Conservation (phyloP, 352 stramenopile genomes). For the Phytophthora aleatoria region DNA sequence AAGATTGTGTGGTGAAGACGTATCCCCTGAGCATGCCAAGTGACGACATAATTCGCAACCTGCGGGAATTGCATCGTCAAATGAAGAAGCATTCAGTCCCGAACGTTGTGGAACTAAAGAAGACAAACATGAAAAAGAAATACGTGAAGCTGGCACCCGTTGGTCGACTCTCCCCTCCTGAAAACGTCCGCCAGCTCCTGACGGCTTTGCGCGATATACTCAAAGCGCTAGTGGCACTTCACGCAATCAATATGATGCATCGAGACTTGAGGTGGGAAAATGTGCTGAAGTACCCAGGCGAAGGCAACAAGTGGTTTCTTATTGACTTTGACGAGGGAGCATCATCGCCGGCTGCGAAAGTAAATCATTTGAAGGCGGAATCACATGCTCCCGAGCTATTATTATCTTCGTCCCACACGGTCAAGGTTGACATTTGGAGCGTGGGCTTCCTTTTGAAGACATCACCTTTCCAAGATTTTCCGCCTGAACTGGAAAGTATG, state of each 20-base stretch:
- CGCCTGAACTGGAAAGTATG: conserved; percentile 2
- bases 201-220: too few relatives aligned
- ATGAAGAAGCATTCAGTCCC: too few relatives aligned
- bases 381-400: conserved; percentile 27
- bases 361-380: conserved; percentile 21
- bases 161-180: too few relatives aligned
- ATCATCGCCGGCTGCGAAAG: conserved; percentile 2
- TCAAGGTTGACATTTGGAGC: conserved; percentile 18
- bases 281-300: conserved; percentile 18
- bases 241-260: not conserved
- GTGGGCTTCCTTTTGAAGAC: conserved; percentile 19
- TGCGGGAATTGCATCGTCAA: too few relatives aligned
- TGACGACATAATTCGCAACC: too few relatives aligned
- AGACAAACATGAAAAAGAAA: too few relatives aligned
- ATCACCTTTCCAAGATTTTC: conserved; percentile 3
- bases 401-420: conserved; percentile 9
- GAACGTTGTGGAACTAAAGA: too few relatives aligned
- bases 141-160: too few relatives aligned
- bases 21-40: too few relatives aligned
- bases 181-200: too few relatives aligned
- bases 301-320: conserved; percentile 14
- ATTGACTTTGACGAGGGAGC: conserved; percentile 4
- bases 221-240: too few relatives aligned
- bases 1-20: too few relatives aligned
- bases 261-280: conserved; percentile 12